phyloP scores from a whole-genome alignment of 2,329 filamentous ascomycete species.

The Curvularia sp. region DNA sequence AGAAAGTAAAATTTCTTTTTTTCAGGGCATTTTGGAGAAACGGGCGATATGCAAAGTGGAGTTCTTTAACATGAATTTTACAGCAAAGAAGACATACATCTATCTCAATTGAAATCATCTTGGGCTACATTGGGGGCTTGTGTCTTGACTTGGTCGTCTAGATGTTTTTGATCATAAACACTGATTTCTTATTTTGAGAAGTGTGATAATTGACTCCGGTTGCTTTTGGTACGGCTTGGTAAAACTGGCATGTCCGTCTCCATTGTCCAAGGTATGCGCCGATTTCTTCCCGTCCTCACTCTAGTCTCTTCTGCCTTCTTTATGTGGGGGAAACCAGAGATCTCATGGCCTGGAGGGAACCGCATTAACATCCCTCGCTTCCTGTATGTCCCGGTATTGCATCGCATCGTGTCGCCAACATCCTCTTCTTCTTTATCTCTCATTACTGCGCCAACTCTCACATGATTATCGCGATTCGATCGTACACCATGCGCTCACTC shows the following conservation, averaged over 20 bases:
- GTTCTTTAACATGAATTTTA: background rate
- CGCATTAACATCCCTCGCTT: background rate
- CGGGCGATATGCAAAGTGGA: background rate
- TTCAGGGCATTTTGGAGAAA: background rate
- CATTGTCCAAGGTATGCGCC: too few relatives aligned
- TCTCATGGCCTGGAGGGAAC: too few relatives aligned
- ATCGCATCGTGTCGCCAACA: background rate
- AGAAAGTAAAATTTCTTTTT: background rate
- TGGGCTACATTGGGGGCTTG: background rate
- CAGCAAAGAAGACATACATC: background rate
- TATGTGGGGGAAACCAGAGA: background rate
- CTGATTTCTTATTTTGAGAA: background rate
- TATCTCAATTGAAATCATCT: background rate
- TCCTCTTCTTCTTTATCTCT: background rate
- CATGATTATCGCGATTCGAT: background rate
- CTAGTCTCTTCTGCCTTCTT: background rate
- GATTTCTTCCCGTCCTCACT: background rate
- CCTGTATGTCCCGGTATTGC: background rate
- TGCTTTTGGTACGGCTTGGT: background rate
- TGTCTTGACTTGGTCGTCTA: background rate
- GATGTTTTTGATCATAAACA: background rate
- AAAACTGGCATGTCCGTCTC: background rate
- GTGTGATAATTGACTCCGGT: background rate
- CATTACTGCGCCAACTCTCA: background rate
- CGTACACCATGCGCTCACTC: constrained; percentile 12